Evolutionary conservation across 331 rosid genomes (phyloP).

Genomic region (Prunus yedoensis): DNA sequence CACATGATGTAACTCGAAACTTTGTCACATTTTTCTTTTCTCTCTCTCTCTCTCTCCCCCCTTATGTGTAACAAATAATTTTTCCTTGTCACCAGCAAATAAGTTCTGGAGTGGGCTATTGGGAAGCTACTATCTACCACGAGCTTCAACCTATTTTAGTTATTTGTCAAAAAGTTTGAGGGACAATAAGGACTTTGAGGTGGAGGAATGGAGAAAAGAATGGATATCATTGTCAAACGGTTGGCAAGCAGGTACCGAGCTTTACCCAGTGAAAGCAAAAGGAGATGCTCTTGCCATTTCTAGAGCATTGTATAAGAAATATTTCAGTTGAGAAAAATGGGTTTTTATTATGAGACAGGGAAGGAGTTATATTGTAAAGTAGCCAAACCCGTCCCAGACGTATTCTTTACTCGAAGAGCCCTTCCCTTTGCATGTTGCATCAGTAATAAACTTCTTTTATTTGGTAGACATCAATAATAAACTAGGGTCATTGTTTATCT

Average conservation of each 20-base stretch:
- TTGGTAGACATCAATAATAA: too few species aligned
- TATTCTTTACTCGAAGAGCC: not conserved
- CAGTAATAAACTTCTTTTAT: not conserved
- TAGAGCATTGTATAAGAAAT: conserved; percentile 52
- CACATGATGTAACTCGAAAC: not conserved
- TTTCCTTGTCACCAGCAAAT: conserved; percentile 54
- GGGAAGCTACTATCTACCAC: conserved; percentile 77
- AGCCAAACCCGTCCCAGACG: not conserved
- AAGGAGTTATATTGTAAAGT: not conserved
- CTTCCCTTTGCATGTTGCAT: not conserved
- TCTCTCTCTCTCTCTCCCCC: not conserved
- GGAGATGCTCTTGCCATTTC: conserved; percentile 79
- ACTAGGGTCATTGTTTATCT: not conserved
- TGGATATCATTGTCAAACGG: conserved; percentile 81
- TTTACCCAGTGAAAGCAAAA: conserved; percentile 60
- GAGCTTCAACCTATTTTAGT: conserved; percentile 70
- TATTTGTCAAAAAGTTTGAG: conserved; percentile 59
- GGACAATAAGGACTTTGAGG: conserved; percentile 45
- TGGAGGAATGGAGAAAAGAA: conserved; percentile 79
- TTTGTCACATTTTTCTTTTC: not conserved
- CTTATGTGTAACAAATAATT: not conserved
- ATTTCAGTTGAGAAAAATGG: conserved; percentile 32
- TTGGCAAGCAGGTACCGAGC: conserved; percentile 77
- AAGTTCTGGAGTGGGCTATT: conserved; percentile 85
- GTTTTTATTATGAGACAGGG: not conserved